These are phyloP conservation scores for Lippia alba DNA, from an alignment of 305 asterid genomes.

Conservation along the genomic window DNA sequence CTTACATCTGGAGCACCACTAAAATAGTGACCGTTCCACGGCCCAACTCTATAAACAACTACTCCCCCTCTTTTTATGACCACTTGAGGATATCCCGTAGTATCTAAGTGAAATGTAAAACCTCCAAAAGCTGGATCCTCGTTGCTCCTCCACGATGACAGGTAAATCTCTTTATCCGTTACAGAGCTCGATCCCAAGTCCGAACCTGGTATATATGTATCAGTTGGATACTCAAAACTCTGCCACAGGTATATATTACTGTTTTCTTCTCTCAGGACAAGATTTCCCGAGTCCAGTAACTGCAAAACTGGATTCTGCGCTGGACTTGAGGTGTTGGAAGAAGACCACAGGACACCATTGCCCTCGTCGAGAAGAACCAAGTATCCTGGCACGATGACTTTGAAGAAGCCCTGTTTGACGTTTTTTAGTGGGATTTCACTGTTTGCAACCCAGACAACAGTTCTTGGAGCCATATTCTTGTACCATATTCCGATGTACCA, in stretches of 20 bases:
- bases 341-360: slow-evolving; percentile 42
- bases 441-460: slow-evolving; percentile 52
- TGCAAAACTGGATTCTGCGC: slow-evolving; percentile 29
- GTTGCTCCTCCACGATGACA: slow-evolving; percentile 17
- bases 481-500: slow-evolving; percentile 49
- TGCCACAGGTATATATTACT: slow-evolving; percentile 10
- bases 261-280: slow-evolving; percentile 39
- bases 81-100: no score
- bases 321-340: slow-evolving; percentile 11
- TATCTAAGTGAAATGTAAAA: no score
- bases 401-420: slow-evolving; percentile 27
- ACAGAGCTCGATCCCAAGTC: slow-evolving; percentile 35
- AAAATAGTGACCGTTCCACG: no score
- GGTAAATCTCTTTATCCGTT: slow-evolving; percentile 9
- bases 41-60: no score
- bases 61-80: slow-evolving; percentile 16
- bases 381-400: slow-evolving; percentile 36
- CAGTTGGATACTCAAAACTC: slow-evolving; percentile 25
- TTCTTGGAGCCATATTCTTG: slow-evolving; percentile 2
- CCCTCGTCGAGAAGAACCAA: slow-evolving; percentile 33
- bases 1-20: background rate
- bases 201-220: slow-evolving; percentile 40
- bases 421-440: slow-evolving; percentile 23
- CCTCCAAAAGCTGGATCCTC: no score
- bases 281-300: slow-evolving; percentile 48